phyloP scores from a whole-genome alignment of 192 early-diverging fungal genomes.

The Chytriomyces sp. region DNA sequence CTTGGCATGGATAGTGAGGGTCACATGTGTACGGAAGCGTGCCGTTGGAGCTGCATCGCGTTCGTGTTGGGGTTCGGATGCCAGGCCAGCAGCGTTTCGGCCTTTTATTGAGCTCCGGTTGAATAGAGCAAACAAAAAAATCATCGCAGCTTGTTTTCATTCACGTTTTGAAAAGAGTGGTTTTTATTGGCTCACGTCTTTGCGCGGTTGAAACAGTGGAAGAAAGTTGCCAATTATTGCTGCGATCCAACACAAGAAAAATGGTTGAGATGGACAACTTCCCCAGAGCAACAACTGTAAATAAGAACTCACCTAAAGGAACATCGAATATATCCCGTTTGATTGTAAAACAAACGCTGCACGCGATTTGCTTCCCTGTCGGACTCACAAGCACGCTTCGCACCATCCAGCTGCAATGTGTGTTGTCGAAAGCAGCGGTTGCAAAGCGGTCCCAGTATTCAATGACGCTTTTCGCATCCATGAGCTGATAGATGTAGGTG shows the following conservation, averaged over 20 bases:
- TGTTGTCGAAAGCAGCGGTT: slow-evolving; percentile 90
- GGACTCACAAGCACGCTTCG: slow-evolving; percentile 86
- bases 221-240: slow-evolving; percentile 56
- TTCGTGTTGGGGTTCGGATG: too few relatives aligned
- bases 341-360: slow-evolving; percentile 95
- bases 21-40: too few relatives aligned
- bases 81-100: too few relatives aligned
- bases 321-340: slow-evolving; percentile 97
- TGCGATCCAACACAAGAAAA: not conserved
- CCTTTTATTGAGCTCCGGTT: too few relatives aligned
- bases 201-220: slow-evolving; percentile 41
- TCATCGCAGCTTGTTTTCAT: too few relatives aligned
- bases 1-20: too few relatives aligned
- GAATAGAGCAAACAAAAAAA: too few relatives aligned
- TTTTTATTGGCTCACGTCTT: too few relatives aligned
- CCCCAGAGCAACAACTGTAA: not conserved
- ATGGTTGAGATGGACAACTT: not conserved
- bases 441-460: slow-evolving; percentile 97
- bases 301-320: slow-evolving; percentile 60
- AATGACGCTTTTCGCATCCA: slow-evolving; percentile 90
- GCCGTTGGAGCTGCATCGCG: too few relatives aligned
- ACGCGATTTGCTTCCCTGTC: slow-evolving; percentile 73
- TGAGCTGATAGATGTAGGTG: slow-evolving; percentile 89
- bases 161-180: too few relatives aligned
- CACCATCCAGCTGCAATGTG: slow-evolving; percentile 85